Conservation (phyloP, 1,284 basidiomycete genomes). For the Leccinum cinnamomeum region DNA sequence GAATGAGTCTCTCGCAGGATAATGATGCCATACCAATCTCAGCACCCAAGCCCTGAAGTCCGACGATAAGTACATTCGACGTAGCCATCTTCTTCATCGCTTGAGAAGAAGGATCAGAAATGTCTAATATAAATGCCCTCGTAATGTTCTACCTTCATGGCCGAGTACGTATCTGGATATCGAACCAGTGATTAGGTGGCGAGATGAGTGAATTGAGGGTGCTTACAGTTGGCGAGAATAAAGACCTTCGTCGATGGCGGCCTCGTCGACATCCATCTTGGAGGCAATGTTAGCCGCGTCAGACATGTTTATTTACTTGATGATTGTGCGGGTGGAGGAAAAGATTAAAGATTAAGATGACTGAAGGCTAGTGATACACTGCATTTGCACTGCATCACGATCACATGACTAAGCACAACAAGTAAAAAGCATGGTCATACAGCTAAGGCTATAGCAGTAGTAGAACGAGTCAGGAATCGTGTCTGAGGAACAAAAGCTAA, state of each 20-base stretch:
- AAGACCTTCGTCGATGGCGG: slow-evolving; percentile 85
- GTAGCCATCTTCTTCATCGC: slow-evolving; percentile 99
- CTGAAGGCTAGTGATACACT: neutral
- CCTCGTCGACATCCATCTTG: slow-evolving; percentile 83
- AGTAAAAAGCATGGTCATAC: neutral
- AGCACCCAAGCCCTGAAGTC: slow-evolving; percentile 90
- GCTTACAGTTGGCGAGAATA: slow-evolving; percentile 96
- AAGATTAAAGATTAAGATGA: slow-evolving; percentile 9
- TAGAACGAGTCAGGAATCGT: neutral
- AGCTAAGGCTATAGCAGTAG: no score
- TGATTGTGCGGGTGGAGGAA: slow-evolving; percentile 4
- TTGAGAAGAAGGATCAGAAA: slow-evolving; percentile 33
- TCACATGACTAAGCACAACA: slow-evolving; percentile 32
- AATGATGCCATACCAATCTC: slow-evolving; percentile 77
- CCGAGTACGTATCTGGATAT: slow-evolving; percentile 86
- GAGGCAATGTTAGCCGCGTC: slow-evolving; percentile 47
- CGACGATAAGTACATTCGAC: slow-evolving; percentile 95
- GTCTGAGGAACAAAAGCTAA: neutral
- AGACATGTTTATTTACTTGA: slow-evolving; percentile 45
- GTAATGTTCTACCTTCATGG: slow-evolving; percentile 73
- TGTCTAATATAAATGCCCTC: neutral
- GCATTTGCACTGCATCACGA: neutral
- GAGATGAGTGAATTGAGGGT: slow-evolving; percentile 15
- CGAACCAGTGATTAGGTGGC: slow-evolving; percentile 14
- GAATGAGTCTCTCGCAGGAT: slow-evolving; percentile 7